Evolutionary conservation across 2,329 filamentous ascomycete genomes (phyloP).

Genomic region (Fonsecaea monophora): DNA sequence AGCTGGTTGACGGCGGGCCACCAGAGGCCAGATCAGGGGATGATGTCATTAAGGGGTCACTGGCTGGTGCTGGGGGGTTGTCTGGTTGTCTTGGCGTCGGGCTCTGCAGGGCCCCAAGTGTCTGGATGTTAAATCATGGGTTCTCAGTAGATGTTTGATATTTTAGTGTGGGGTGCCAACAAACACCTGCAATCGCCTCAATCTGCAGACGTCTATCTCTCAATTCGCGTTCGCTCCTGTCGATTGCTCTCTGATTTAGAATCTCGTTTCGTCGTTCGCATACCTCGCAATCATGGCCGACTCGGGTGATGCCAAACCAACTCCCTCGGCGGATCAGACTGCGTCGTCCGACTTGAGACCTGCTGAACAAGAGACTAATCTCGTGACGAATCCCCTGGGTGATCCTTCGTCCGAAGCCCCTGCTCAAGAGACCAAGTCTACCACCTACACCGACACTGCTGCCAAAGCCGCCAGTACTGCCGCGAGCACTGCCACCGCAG

Average conservation of each 20-base stretch:
- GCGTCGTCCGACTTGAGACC: slow-evolving; percentile 36
- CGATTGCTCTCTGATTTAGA: background rate
- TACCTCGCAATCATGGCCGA: slow-evolving; percentile 33
- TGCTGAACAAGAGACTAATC: slow-evolving; percentile 37
- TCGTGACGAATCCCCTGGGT: slow-evolving; percentile 37
- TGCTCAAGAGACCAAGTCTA: slow-evolving; percentile 31
- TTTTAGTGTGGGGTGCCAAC: slow-evolving; percentile 20
- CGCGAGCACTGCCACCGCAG: slow-evolving; percentile 36
- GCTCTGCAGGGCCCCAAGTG: background rate
- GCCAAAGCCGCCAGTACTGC: slow-evolving; percentile 37
- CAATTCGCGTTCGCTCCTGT: slow-evolving; percentile 2
- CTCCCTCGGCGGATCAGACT: slow-evolving; percentile 36
- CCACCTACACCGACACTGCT: slow-evolving; percentile 35
- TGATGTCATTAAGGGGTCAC: slow-evolving; percentile 4
- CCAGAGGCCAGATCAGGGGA: background rate
- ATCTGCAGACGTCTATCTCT: background rate
- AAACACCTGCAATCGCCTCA: slow-evolving; percentile 8
- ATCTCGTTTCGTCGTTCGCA: slow-evolving; percentile 9
- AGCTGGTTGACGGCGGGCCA: background rate
- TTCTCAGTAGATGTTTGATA: background rate
- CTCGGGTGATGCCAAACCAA: slow-evolving; percentile 36
- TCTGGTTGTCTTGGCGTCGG: slow-evolving; percentile 1
- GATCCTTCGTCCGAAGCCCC: slow-evolving; percentile 31
- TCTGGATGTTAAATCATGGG: slow-evolving; percentile 12
- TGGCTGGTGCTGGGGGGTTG: too few species aligned